phyloP scores from a whole-genome alignment of 192 early-diverging fungal species.

The Paraglomus brasilianum region DNA sequence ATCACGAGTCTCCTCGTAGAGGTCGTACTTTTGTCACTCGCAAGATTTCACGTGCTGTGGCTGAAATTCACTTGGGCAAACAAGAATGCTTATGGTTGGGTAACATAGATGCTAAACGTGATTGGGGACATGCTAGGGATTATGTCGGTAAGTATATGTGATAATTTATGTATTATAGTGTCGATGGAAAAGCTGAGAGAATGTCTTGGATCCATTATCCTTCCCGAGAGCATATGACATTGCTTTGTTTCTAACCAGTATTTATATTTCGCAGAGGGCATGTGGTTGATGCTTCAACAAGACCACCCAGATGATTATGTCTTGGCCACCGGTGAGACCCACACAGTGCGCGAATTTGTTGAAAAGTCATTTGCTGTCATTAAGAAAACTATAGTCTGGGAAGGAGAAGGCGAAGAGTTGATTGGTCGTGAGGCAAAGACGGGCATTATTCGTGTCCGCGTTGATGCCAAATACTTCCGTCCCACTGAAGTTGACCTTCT shows the following conservation, averaged over 20 bases:
- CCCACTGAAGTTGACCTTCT: conserved; percentile 77
- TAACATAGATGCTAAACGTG: conserved; percentile 76
- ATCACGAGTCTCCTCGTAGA: conserved; percentile 75
- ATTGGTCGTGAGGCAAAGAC: conserved; percentile 56
- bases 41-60: conserved; percentile 76
- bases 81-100: conserved; percentile 72
- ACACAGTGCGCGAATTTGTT: conserved; percentile 72
- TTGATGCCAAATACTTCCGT: conserved; percentile 77
- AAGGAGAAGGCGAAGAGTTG: conserved; percentile 61
- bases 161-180: too few species aligned
- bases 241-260: too few species aligned
- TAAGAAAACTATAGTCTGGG: conserved; percentile 61
- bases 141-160: conserved; percentile 46
- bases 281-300: conserved; percentile 84
- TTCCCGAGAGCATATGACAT: too few species aligned
- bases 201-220: too few species aligned
- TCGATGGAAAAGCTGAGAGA: too few species aligned
- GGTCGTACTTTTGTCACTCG: conserved; percentile 77
- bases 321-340: conserved; percentile 77
- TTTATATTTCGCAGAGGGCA: conserved; percentile 63
- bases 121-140: conserved; percentile 81
- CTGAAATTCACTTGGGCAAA: conserved; percentile 65
- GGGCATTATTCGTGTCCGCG: conserved; percentile 56
- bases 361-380: conserved; percentile 72
- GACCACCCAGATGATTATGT: conserved; percentile 71